Evolutionary conservation across 2,329 filamentous ascomycete species (phyloP).

Genomic region (Gaeumannomyces sp.): DNA sequence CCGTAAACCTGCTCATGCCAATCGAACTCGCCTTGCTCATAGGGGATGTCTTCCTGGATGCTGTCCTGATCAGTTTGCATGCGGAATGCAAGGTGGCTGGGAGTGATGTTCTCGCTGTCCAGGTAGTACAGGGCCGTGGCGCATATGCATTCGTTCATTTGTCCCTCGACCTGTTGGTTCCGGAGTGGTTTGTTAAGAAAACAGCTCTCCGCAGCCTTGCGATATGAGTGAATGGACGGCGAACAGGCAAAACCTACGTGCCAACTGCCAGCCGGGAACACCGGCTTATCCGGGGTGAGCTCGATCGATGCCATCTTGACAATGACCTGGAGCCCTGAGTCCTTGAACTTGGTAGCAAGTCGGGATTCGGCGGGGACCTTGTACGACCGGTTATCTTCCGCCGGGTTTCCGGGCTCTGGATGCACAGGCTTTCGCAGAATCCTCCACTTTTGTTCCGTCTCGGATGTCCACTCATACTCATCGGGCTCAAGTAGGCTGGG

Average conservation of each 20-base stretch:
- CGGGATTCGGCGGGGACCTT: not conserved
- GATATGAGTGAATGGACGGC: conserved; percentile 12
- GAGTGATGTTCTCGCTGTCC: conserved; percentile 43
- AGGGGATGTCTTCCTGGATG: not conserved
- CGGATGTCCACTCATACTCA: not conserved
- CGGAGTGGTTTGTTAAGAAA: not conserved
- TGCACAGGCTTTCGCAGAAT: conserved; percentile 14
- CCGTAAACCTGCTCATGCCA: conserved; percentile 18
- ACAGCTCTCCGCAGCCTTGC: not conserved
- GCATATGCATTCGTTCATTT: conserved; percentile 48
- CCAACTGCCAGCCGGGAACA: conserved; percentile 40
- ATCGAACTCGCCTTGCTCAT: conserved; percentile 12
- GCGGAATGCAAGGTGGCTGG: conserved; percentile 37
- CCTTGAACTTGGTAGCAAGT: conserved; percentile 17
- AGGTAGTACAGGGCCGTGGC: conserved; percentile 51
- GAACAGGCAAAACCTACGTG: conserved; percentile 27
- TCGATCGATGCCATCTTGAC: conserved; percentile 56
- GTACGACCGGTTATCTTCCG: not conserved
- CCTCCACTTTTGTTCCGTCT: conserved; percentile 1
- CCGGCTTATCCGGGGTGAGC: conserved; percentile 48
- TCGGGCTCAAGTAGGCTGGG: not conserved
- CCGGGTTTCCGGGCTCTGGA: conserved; percentile 11
- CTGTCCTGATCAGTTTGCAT: conserved; percentile 21
- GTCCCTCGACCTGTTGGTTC: conserved; percentile 36
- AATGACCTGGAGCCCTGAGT: conserved; percentile 51